Conservation (phyloP, 257 asterid species). For the Vinca minor region DNA sequence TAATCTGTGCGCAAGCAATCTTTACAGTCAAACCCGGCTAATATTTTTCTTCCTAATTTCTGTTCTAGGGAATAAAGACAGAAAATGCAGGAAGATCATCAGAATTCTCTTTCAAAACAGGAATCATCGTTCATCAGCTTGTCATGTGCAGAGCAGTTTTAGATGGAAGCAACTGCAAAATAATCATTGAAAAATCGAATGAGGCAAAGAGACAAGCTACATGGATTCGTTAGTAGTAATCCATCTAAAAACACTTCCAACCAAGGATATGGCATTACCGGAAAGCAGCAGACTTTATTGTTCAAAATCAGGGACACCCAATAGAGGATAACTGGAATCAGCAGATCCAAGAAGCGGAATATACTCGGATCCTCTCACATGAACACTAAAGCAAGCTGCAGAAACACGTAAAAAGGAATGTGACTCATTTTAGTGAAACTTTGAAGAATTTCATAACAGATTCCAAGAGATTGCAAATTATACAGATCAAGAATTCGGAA, state of each 20-base stretch:
- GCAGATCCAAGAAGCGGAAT: slow-evolving; percentile 69
- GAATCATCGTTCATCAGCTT: neutral
- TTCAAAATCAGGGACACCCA: slow-evolving; percentile 45
- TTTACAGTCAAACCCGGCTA: too few relatives aligned
- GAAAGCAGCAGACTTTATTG: slow-evolving; percentile 13
- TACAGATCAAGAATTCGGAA: too few relatives aligned
- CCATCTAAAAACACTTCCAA: neutral
- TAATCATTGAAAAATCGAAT: too few relatives aligned
- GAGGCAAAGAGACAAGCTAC: neutral
- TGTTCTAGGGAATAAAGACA: too few relatives aligned
- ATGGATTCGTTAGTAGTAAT: too few relatives aligned
- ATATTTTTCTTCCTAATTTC: too few relatives aligned
- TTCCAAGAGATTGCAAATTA: too few relatives aligned
- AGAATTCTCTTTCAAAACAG: neutral
- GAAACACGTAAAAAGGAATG: slow-evolving; percentile 10
- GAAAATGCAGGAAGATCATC: too few relatives aligned
- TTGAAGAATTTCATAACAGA: too few relatives aligned
- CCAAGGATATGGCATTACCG: neutral
- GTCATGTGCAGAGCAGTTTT: neutral
- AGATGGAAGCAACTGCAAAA: neutral
- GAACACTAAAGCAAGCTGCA: slow-evolving; percentile 94
- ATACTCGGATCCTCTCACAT: slow-evolving; percentile 90
- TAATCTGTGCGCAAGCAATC: too few relatives aligned
- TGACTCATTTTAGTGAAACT: too few relatives aligned
- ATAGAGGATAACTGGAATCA: slow-evolving; percentile 39